Base-by-base conservation (phyloP, 805 yeast genomes). In the Saturnispora ahearnii region DNA sequence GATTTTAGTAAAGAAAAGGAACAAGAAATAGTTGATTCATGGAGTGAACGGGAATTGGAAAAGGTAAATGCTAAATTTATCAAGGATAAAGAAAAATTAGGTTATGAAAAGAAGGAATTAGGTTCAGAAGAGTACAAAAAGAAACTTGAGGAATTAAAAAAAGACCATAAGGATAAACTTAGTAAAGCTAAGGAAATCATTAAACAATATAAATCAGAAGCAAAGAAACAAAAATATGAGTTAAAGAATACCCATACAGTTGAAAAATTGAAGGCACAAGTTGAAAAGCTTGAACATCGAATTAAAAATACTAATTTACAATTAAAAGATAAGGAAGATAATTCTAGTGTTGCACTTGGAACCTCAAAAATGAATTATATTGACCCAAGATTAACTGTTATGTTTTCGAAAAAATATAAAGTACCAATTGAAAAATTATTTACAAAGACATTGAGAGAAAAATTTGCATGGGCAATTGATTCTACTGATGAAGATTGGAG, bases 391-490 rank as follows among this genome's bases (percentile, higher is more conserved):
- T 71, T 91, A 57, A 81, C 95, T 0, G 96, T 88, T 24, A 81
- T 86, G 76, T 91, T 89, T 62, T 78, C 95, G 47, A 90, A 89
- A 66, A 86, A 81, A 66, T 88, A 71, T 62, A 73, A 79, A 49
- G 96, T 91, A 21, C 98, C 98, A 7, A 84, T 91, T 49, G 97
- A 91, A 66, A 90, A 87, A 66, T 72, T 91, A 40, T 89, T 91
- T 59, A 84, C 96, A 11, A 90, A 89, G 69, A 87, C 98, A 0
- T 71, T 91, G 49, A 72, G 97, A 53, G 96, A 90, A 41, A 91
- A 91, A 70, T 91, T 91, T 69, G 82, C 79, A 44, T 91, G 98
- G 98, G 98, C 98, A 30, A 84, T 91, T 48, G 95, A 90, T 65
- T 81, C 90, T 48, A 89, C 82, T 3, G 97, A 85, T 63, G 88